Evolutionary conservation across 2,329 filamentous ascomycete species (phyloP), one percentile per base, ranked within the genome.

Genomic region (Coleophoma eucalyptorum): DNA sequence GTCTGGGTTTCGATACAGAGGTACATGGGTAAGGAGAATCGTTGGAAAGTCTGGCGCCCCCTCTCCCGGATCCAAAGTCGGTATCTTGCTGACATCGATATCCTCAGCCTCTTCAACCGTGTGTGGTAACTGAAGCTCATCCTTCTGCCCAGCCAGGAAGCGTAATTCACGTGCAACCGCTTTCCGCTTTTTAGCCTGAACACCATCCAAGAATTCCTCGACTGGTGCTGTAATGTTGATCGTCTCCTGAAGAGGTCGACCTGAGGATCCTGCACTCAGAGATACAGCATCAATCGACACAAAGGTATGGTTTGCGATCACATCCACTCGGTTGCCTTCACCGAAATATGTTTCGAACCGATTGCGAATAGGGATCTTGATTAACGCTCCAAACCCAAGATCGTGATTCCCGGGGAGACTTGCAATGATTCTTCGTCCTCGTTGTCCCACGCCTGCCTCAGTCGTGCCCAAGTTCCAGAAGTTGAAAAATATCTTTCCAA

Each of bases 341-440:
- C 94, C 94, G 70, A 99, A 97, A 65, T 86, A 96, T 3, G 86
- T 83, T 62, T 87, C 82, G 67, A 97, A 99, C 15, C 94, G 79
- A 61, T 94, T 78, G 47, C 92, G 81, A 33, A 96, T 90, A 0
- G 87, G 77, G 8, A 86, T 66, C 65, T 96, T 90, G 44, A 99
- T 85, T 42, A 92, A 88, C 19, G 84, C 84, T 3, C 90, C 93
- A 64, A 97, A 96, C 0, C 94, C 94, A 38, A 97, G 69, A 66
- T 99, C 94, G 66, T 99, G 94, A 63, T 99, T 99, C 2, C 94
- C 94, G 0, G 94, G 94, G 51, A 99, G 66, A 63, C 87, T 93
- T 16, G 89, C 83, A 48, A 97, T 86, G 48, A 97, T 74, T 70
- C 88, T 92, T 51, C 89, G 80, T 5, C 87, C 86, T 31, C 81